phyloP scores from a whole-genome alignment of 129 eudicot genomes.

The Helichrysum umbraculigerum region DNA sequence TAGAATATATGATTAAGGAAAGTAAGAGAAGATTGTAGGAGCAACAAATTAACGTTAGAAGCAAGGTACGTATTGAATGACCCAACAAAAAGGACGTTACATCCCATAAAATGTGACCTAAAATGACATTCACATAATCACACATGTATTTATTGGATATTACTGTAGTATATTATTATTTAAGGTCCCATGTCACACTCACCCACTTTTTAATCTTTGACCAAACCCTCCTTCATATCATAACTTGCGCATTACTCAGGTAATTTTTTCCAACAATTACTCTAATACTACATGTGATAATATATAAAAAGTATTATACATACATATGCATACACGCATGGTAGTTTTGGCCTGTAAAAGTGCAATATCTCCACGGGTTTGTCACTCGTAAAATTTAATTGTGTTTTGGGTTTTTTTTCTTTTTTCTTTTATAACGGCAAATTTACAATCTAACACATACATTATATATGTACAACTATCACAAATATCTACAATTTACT shows the following conservation, averaged over 20 bases:
- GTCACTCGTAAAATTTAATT: too few species aligned
- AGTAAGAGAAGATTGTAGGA: not conserved
- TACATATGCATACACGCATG: not conserved
- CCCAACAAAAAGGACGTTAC: conserved; percentile 32
- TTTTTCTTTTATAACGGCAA: too few species aligned
- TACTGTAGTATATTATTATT: not conserved
- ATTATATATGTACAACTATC: too few species aligned
- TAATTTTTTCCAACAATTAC: not conserved
- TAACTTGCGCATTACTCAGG: conserved; percentile 2
- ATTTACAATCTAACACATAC: too few species aligned
- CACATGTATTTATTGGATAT: conserved; percentile 10
- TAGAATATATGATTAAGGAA: not conserved
- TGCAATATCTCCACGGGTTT: too few species aligned
- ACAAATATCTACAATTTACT: too few species aligned
- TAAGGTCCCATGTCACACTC: conserved; percentile 35
- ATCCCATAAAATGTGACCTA: conserved; percentile 33
- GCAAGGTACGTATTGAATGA: conserved; percentile 25
- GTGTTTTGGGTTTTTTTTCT: too few species aligned
- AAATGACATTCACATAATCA: not conserved
- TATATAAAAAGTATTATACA: too few species aligned
- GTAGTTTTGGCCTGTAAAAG: too few species aligned
- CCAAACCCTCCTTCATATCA: conserved; percentile 9
- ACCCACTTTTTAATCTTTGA: conserved; percentile 7
- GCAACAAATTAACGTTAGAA: conserved; percentile 21
- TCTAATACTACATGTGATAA: not conserved